A percentile compares a stretch with the other conserved stretches of the same genome.
Conservation (phyloP, 768 basidiomycete species). For the Trametes coccinea region DNA sequence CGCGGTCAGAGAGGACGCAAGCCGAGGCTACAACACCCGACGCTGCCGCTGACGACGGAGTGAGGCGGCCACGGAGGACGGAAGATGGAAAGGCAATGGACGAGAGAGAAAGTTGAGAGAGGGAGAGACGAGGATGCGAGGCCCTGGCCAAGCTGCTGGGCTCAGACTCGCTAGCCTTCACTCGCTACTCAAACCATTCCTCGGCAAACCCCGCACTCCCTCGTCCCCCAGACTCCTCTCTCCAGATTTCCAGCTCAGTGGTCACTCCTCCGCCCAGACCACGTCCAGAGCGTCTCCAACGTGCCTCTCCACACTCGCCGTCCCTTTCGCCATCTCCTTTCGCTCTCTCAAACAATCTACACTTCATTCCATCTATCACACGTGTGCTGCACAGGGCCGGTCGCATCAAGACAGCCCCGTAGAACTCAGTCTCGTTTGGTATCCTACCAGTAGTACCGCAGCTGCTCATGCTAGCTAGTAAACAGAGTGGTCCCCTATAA, state of each 20-base stretch:
- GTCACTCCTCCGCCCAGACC: not conserved
- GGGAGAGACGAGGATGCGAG: not conserved
- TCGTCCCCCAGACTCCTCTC: constrained; percentile 9
- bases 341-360: not conserved
- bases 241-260: not conserved
- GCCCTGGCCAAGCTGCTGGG: too few species aligned
- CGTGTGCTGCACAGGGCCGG: not conserved
- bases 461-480: not conserved
- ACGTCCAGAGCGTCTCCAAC: not conserved
- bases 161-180: not conserved
- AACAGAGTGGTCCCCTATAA: constrained; percentile 4
- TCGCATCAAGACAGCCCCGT: not conserved
- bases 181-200: constrained; percentile 3
- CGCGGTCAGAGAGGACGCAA: constrained; percentile 6
- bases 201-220: constrained; percentile 13
- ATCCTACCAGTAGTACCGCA: not conserved
- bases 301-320: not conserved
- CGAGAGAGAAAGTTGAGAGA: too few species aligned
- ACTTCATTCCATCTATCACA: not conserved
- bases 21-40: not conserved
- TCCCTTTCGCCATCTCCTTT: not conserved
- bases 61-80: constrained; percentile 6
- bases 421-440: constrained; percentile 10
- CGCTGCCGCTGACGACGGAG: not conserved
- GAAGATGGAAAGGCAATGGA: not conserved